A percentile compares a stretch with the other conserved stretches of the same genome.
These are phyloP conservation scores for Iris macrosiphon DNA, from an alignment of 106 monocot genomes.

Conservation along the genomic window DNA sequence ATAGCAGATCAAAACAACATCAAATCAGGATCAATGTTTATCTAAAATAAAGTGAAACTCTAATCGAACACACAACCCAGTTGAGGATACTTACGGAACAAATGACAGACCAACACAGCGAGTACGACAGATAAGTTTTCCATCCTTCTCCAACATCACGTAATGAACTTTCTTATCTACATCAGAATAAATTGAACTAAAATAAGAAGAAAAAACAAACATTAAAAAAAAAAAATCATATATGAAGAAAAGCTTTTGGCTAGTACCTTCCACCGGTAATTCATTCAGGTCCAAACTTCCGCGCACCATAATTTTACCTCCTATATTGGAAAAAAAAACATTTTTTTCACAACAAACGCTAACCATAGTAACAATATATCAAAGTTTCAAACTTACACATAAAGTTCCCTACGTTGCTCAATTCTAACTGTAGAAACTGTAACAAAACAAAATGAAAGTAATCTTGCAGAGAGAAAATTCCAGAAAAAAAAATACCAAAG, in stretches of 20 bases:
- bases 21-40: too few relatives aligned
- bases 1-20: too few relatives aligned
- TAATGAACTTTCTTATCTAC: background rate
- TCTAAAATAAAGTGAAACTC: too few relatives aligned
- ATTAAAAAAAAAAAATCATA: background rate
- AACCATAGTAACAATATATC: too few relatives aligned
- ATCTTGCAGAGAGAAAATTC: too few relatives aligned
- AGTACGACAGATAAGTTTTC: background rate
- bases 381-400: too few relatives aligned
- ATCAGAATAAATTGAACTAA: background rate
- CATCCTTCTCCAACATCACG: slow-evolving; percentile 2
- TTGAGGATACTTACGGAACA: background rate
- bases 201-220: background rate
- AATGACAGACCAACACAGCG: background rate
- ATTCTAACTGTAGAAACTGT: too few relatives aligned
- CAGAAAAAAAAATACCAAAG: too few relatives aligned
- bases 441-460: too few relatives aligned
- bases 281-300: background rate
- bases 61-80: too few relatives aligned
- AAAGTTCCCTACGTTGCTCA: too few relatives aligned
- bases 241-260: background rate
- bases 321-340: background rate
- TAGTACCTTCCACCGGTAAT: background rate
- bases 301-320: background rate
- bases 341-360: too few relatives aligned